Conservation (phyloP, 169 alveolate species). For the Theileria equi region DNA sequence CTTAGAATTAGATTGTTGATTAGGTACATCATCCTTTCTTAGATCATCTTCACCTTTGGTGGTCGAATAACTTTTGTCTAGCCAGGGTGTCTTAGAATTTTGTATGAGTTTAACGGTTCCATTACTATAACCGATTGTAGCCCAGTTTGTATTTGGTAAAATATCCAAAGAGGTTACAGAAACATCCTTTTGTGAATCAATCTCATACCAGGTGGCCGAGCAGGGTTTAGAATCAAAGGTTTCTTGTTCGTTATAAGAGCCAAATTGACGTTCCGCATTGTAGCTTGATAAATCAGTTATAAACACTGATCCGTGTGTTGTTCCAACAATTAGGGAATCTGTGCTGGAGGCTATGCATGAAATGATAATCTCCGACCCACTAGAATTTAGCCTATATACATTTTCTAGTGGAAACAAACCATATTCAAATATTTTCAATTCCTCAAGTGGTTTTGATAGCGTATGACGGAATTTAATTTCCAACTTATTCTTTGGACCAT, state of each 20-base stretch:
- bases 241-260: conserved; percentile 21
- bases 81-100: conserved; percentile 16
- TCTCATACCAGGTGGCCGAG: conserved; percentile 34
- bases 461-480: conserved; percentile 30
- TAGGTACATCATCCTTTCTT: background rate
- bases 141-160: conserved; percentile 42
- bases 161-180: conserved; percentile 49
- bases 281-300: conserved; percentile 33
- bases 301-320: conserved; percentile 42
- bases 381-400: background rate
- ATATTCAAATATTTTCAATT: conserved; percentile 34
- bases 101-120: conserved; percentile 51
- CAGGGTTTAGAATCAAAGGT: background rate
- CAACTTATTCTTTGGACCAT: background rate
- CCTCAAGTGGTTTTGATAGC: conserved; percentile 22
- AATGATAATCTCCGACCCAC: conserved; percentile 1
- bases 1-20: background rate
- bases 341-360: conserved; percentile 39
- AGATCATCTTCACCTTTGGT: conserved; percentile 1
- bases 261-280: conserved; percentile 34
- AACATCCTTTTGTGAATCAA: conserved; percentile 26
- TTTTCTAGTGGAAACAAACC: conserved; percentile 2
- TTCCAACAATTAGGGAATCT: conserved; percentile 28
- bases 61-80: background rate
- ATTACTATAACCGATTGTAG: conserved; percentile 40